Evolutionary conservation across 805 yeast species (phyloP), one percentile per base, ranked within the genome.

Genomic region (Candida suzukii): DNA sequence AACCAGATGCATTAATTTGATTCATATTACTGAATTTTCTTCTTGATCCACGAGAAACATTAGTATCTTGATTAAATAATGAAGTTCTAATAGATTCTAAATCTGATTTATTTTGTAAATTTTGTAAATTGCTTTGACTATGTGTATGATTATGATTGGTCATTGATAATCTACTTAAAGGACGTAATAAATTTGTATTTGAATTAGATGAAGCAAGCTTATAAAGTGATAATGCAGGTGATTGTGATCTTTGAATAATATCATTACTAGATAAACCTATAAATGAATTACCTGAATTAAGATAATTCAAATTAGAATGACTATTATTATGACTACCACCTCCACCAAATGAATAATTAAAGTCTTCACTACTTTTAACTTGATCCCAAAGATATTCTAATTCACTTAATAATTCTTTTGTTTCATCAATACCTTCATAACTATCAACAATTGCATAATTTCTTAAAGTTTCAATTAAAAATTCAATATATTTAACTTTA

Each of bases 321-420:
- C 6, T 12, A 14, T 17, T 19, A 21, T 30, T 24, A 11, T 24
- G 21, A 27, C 30, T 14, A 27, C 13, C 13, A 21, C 21, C 18
- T 4, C 17, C n/a, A 27, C 32, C 12, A 29, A 37, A 7, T 11
- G 16, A 20, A 28, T 32, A 30, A 18, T 40, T 28, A 2, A 56
- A 53, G 22, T 52, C 39, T 3, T 55, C 46, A 44, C 52, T 47
- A 42, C 50, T 49, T 35, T 45, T 51, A 6, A 82, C 76, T 54
- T 80, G 88, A 57, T 79, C 83, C 88, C 90, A 86, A 33, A 82
- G 61, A 48, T 70, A 74, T 55, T 84, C 90, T 48, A 87, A 68
- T 51, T 85, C 93, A 35, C 68, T 61, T 41, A 83, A 66, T 40
- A 80, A 66, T 52, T 80, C 87, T 17, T 80, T 60, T 0, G 88